Conservation (phyloP, 805 yeast genomes). For the Lipomyces starkeyi region DNA sequence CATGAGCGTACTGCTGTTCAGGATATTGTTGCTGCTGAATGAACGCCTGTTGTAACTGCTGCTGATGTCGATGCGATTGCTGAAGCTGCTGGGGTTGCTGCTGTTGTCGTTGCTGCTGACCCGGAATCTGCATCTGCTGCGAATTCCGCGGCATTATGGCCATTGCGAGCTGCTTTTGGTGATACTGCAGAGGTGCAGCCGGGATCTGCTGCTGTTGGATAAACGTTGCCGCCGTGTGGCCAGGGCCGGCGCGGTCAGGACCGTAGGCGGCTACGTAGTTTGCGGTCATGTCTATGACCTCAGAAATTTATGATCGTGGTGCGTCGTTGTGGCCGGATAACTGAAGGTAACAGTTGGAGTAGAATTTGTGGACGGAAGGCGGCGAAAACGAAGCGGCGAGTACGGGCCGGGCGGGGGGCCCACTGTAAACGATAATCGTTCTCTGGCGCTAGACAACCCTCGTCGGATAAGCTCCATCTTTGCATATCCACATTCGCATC, state of each 20-base stretch:
- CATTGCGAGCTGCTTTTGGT: neutral
- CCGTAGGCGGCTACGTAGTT: conserved; percentile 1
- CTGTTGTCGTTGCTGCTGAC: conserved; percentile 37
- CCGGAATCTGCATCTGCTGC: conserved; percentile 34
- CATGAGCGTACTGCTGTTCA: conserved; percentile 29
- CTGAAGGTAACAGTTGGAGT: neutral
- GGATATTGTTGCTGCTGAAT: conserved; percentile 41
- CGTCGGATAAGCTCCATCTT: neutral
- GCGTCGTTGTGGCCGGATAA: neutral
- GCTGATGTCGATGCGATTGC: conserved; percentile 34
- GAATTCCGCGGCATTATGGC: conserved; percentile 22
- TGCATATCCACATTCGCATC: neutral
- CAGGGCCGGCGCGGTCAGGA: conserved; percentile 2
- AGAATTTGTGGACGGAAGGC: neutral
- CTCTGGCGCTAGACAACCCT: neutral
- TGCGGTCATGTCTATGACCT: neutral
- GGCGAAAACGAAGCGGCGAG: neutral
- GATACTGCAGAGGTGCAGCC: neutral
- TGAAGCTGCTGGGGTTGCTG: conserved; percentile 36
- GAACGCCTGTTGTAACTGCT: conserved; percentile 39
- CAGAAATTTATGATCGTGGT: neutral
- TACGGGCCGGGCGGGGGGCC: neutral
- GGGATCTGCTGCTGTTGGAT: neutral
- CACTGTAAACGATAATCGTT: neutral
- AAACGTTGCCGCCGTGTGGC: neutral